phyloP scores from a whole-genome alignment of 176 grass and related monocot species.

The Thinopyrum elongatum region DNA sequence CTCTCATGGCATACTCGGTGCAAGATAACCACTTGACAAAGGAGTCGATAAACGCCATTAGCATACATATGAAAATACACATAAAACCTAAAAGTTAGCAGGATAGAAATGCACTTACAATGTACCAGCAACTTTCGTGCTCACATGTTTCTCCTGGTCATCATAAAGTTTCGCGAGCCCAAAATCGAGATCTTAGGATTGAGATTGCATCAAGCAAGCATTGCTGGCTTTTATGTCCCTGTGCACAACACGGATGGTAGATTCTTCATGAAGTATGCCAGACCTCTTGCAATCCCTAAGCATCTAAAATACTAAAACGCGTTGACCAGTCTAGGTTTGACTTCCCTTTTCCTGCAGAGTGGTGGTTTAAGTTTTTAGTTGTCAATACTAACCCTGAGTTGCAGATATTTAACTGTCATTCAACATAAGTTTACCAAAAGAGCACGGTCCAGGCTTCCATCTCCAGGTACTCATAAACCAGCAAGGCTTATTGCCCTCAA shows the following conservation, averaged over 20 bases:
- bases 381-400: background rate
- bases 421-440: constrained; percentile 54
- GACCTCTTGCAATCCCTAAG: constrained; percentile 59
- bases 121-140: constrained; percentile 71
- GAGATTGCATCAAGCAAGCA: constrained; percentile 57
- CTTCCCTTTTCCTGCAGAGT: constrained; percentile 45
- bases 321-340: constrained; percentile 59
- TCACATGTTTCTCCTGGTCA: constrained; percentile 65
- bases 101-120: constrained; percentile 43
- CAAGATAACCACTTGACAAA: constrained; percentile 72
- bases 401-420: background rate
- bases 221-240: constrained; percentile 85
- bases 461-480: constrained; percentile 86
- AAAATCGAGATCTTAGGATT: constrained; percentile 85
- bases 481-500: constrained; percentile 60
- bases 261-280: constrained; percentile 82
- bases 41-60: background rate
- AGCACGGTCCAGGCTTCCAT: constrained; percentile 73
- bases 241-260: constrained; percentile 56
- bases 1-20: constrained; percentile 91
- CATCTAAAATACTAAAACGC: constrained; percentile 68
- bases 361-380: background rate
- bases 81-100: background rate
- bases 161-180: constrained; percentile 73
- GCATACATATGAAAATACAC: background rate